Evolutionary conservation across 148 eudicot species (phyloP), one percentile per base, ranked within the genome.

Genomic region (Fagopyrum homotropicum): DNA sequence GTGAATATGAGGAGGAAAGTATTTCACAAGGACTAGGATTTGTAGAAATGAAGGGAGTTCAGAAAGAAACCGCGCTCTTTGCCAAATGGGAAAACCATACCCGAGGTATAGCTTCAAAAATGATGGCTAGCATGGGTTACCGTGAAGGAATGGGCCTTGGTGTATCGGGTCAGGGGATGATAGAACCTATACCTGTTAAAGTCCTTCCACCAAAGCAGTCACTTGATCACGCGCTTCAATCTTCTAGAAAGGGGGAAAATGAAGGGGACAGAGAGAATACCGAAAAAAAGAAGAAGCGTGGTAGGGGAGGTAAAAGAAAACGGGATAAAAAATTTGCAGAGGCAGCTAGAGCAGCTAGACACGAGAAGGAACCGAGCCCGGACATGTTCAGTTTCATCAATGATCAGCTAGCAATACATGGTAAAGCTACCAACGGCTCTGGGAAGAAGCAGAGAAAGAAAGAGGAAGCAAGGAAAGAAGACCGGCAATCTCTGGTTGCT

Each of bases 1-100:
- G 88, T 72, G 91, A 88, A 73, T 73, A 69, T 72, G 95, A 86
- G 76, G 95, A 88, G 40, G 91, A 88, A 72, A 72, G 7, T 15
- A 70, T 74, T 60, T 77, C 87, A 0, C 82, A 83, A 71, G 92
- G 98, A 52, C 50, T 90, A 51, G 95, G 98, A 52, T 91, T 91
- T 81, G 80, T 83, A 4, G 89, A 87, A 80, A 86, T 84, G 76
- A 84, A 85, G 35, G 98, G 98, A 40, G 83, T 94, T 74, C 97
- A 94, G 79, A 89, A 92, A 72, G 96, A 94, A 63, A 94, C 98
- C 0, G 82, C 91, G 76, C 86, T 94, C 80, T 94, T 94, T 76
- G 96, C 97, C 49, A 88, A 81, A 77, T 94, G 98, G 98, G 98
- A 94, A 81, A 94, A 90, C 87, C 98, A 94, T 85, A 94, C 98